phyloP scores from a whole-genome alignment of 208 protist species.

The Polymyxa betae region DNA sequence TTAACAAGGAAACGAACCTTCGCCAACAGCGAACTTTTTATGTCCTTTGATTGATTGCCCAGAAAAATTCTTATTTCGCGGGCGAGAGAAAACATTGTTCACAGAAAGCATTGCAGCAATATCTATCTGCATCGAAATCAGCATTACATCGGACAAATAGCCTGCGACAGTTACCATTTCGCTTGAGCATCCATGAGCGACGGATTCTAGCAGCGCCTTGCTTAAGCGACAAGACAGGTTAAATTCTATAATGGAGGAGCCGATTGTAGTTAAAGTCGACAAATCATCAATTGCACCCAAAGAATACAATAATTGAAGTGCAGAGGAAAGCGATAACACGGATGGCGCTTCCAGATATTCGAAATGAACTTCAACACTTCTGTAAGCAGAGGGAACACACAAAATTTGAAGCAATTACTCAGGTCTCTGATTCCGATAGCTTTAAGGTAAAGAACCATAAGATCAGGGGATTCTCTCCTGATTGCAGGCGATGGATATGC shows the following conservation, averaged over 20 bases:
- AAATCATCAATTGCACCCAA: slow-evolving; percentile 58
- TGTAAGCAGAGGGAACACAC: slow-evolving; percentile 14
- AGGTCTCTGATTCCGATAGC: slow-evolving; percentile 58
- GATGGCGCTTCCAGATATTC: slow-evolving; percentile 64
- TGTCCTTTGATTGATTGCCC: slow-evolving; percentile 4
- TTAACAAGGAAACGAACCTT: slow-evolving; percentile 38
- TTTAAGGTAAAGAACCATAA: slow-evolving; percentile 61
- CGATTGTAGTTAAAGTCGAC: slow-evolving; percentile 34
- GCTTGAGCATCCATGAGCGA: background rate
- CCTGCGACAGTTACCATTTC: background rate
- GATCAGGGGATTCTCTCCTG: slow-evolving; percentile 15
- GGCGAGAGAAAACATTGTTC: background rate
- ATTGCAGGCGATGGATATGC: slow-evolving; percentile 30
- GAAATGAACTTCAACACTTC: slow-evolving; percentile 63
- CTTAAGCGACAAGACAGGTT: background rate
- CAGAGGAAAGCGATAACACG: slow-evolving; percentile 43
- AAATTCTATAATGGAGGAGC: background rate
- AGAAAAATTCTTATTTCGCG: slow-evolving; percentile 5
- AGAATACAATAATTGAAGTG: slow-evolving; percentile 59
- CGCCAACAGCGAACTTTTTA: slow-evolving; percentile 46
- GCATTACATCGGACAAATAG: background rate
- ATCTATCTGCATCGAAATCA: background rate
- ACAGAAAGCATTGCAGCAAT: slow-evolving; percentile 41
- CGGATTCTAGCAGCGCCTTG: background rate
- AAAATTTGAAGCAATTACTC: background rate